Percentiles rank a stretch among this genome's conserved stretches.
These are phyloP conservation scores for Spizellomyces sp. DNA, from an alignment of 192 early-diverging fungal species.

Conservation along the genomic window DNA sequence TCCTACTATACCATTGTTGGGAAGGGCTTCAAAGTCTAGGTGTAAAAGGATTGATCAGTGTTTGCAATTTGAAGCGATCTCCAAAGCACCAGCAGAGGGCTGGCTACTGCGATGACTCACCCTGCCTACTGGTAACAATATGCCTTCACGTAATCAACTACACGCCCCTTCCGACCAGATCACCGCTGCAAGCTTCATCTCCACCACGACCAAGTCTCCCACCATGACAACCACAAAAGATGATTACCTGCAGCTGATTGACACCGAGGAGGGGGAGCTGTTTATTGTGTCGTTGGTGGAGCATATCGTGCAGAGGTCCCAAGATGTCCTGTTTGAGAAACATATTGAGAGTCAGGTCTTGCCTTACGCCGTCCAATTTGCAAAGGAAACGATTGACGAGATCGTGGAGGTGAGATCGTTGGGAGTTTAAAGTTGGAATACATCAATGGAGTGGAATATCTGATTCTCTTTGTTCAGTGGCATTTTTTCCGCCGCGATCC, in stretches of 20 bases:
- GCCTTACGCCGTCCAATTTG: conserved; percentile 57
- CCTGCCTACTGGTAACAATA: no score
- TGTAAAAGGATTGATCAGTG: no score
- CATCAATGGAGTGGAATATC: not conserved
- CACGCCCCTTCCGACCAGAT: no score
- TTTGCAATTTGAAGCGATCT: no score
- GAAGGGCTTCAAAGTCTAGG: no score
- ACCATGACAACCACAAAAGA: conserved; percentile 36
- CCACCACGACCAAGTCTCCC: not conserved
- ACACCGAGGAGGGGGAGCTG: conserved; percentile 53
- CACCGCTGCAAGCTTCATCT: no score
- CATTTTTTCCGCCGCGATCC: conserved; percentile 53
- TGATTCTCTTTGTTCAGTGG: conserved; percentile 32
- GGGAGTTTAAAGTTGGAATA: not conserved
- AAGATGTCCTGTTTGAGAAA: conserved; percentile 61
- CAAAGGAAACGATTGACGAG: conserved; percentile 44
- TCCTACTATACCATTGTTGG: no score
- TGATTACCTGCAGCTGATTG: conserved; percentile 43
- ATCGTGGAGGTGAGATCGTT: conserved; percentile 39
- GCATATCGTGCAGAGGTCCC: conserved; percentile 43
- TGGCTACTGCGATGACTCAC: no score
- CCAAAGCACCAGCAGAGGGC: no score
- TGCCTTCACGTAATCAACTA: no score
- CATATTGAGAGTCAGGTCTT: conserved; percentile 61
- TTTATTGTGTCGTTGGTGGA: conserved; percentile 49